Conservation (phyloP, 495 filamentous ascomycete species). For the Podospora fimiseda region DNA sequence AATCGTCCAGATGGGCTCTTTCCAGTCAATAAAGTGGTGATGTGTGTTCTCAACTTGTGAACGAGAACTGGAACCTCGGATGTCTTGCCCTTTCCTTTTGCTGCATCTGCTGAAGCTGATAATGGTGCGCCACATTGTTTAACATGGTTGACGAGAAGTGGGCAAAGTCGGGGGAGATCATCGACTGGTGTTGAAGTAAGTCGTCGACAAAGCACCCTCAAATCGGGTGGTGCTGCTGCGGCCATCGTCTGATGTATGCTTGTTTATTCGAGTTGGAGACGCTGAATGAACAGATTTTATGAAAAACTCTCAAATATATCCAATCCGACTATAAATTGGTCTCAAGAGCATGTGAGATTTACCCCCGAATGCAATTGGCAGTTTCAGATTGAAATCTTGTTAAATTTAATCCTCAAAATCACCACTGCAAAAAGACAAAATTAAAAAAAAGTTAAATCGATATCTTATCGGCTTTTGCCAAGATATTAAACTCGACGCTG, state of each 20-base stretch:
- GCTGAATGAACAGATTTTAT: not conserved
- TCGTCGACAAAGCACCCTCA: slow-evolving; percentile 62
- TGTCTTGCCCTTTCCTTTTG: slow-evolving; percentile 45
- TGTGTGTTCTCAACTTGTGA: slow-evolving; percentile 71
- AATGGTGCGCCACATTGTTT: slow-evolving; percentile 54
- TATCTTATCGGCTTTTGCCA: not conserved
- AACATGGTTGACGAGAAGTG: slow-evolving; percentile 55
- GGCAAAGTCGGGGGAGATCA: slow-evolving; percentile 57
- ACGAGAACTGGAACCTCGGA: slow-evolving; percentile 58
- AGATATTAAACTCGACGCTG: not conserved
- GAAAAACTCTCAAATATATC: too few relatives aligned
- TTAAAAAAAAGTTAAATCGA: not conserved
- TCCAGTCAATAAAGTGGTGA: slow-evolving; percentile 69
- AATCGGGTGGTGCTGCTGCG: slow-evolving; percentile 31
- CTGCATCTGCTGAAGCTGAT: slow-evolving; percentile 40
- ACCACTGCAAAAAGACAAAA: not conserved
- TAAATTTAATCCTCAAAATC: not conserved
- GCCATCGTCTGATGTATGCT: not conserved
- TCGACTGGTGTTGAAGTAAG: slow-evolving; percentile 56
- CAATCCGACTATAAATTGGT: not conserved
- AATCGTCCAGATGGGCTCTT: slow-evolving; percentile 66
- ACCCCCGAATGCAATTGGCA: too few relatives aligned
- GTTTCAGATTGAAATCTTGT: too few relatives aligned
- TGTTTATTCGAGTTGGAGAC: not conserved
- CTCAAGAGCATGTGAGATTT: too few relatives aligned